Percentiles rank a stretch among this genome's conserved stretches.
Conservation (phyloP, 345 rosid genomes). For the Brassica juncea region DNA sequence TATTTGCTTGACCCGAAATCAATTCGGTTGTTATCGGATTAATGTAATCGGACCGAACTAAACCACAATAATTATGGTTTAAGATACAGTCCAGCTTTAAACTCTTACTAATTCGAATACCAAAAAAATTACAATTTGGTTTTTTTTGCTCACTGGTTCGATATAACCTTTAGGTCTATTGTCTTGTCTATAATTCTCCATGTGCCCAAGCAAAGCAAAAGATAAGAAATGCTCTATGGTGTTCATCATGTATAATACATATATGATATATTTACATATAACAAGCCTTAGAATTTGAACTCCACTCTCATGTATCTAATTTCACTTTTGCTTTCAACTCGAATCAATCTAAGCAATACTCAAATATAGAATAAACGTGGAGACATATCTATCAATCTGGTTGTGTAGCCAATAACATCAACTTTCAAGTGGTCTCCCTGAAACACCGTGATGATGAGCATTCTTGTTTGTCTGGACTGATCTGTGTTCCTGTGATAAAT, state of each 20-base stretch:
- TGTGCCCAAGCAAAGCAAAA: background rate
- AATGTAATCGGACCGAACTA: background rate
- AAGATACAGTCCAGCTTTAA: background rate
- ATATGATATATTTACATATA: constrained; percentile 31
- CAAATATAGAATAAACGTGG: constrained; percentile 24
- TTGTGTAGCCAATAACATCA: constrained; percentile 16
- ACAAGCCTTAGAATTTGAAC: constrained; percentile 7
- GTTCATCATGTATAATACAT: constrained; percentile 4
- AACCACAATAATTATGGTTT: background rate
- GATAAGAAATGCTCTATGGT: background rate
- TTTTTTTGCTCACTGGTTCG: background rate
- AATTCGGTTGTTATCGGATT: background rate
- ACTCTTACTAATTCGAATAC: background rate
- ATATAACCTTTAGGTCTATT: background rate
- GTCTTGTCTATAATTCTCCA: background rate
- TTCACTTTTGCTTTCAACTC: background rate
- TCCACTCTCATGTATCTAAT: constrained; percentile 11
- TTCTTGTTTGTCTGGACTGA: constrained; percentile 31
- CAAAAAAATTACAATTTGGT: background rate
- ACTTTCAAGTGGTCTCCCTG: constrained; percentile 26
- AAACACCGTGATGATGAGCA: constrained; percentile 19
- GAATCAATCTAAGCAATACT: constrained; percentile 7
- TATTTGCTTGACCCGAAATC: background rate
- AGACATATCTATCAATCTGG: constrained; percentile 17
- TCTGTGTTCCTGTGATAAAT: constrained; percentile 31